These are phyloP conservation scores for Aspergillus amoenus DNA, from an alignment of 2,329 filamentous ascomycete genomes.

Conservation along the genomic window DNA sequence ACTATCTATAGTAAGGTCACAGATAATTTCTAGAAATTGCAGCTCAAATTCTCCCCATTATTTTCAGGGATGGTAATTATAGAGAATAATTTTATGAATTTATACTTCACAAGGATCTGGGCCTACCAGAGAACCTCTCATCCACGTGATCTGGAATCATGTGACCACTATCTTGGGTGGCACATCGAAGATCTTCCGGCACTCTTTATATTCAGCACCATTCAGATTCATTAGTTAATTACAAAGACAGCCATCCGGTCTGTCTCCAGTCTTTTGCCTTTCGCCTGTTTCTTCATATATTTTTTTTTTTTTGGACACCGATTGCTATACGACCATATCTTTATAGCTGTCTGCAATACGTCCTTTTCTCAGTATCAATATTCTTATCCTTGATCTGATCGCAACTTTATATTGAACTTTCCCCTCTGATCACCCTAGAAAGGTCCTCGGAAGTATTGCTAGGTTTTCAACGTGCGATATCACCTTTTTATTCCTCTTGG, in stretches of 20 bases:
- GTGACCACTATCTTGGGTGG: not conserved
- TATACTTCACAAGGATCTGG: not conserved
- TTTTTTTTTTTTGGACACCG: not conserved
- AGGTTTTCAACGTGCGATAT: not conserved
- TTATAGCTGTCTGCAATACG: not conserved
- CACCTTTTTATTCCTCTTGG: not conserved
- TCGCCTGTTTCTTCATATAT: not conserved
- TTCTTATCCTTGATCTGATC: not conserved
- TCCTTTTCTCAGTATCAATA: not conserved
- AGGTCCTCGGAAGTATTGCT: not conserved
- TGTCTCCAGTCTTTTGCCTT: not conserved
- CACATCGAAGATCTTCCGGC: not conserved
- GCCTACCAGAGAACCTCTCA: not conserved
- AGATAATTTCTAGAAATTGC: not conserved
- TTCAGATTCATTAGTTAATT: not conserved
- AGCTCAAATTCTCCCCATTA: not conserved
- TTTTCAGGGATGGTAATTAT: not conserved
- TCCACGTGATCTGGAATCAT: slow-evolving; percentile 8
- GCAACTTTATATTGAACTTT: not conserved
- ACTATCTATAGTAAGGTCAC: not conserved
- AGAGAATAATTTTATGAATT: not conserved
- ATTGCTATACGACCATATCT: not conserved
- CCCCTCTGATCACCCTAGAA: not conserved
- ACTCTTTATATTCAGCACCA: not conserved
- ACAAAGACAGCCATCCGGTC: not conserved